Evolutionary conservation across 176 grass and related monocot genomes (phyloP), one percentile per base, ranked within the genome.

Genomic region (Carex scoparia): DNA sequence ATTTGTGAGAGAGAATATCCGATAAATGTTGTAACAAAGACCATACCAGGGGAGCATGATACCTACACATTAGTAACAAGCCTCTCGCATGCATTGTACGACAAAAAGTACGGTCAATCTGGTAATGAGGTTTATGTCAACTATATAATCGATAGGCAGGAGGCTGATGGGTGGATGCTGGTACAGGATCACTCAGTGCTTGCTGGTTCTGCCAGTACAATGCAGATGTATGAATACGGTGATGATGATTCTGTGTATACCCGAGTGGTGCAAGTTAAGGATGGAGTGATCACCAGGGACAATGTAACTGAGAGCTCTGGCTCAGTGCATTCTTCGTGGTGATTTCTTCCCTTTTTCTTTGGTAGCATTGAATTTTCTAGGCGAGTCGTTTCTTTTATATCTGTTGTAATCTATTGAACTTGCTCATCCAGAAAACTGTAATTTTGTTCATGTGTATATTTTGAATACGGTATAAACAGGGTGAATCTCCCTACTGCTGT

Each of bases 121-220:
- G 77, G 85, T 27, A 58, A 59, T 33, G 42, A 15, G 46, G 77
- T 58, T 16, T 35, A 64, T 27, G 15, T 65, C 27, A 82, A 9
- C 44, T 76, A 69, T 37, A 58, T 95, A 16, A 84, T 5, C 5
- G 93, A 98, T 79, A 56, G 77, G 86, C 95, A 98, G 85, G 84
- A 71, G 15, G 95, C 91, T 6, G 40, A 35, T 3, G 95, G 95
- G 35, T 95, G 93, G 95, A 95, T 93, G 93, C 68, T 92, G 57
- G 88, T 93, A 16, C 57, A 76, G 66, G 93, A 89, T 86, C 89
- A 95, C 80, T 88, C 87, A 42, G 95, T 95, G 76, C 12, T 95
- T 7, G 69, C 87, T 80, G 95, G 93, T 63, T 89, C 91, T 16
- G 93, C 86, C 3, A 58, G 80, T 38, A 93, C 93, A 30, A 65